These are phyloP conservation scores for Taiozyma sp. DNA, from an alignment of 1,139 yeast genomes.

Conservation along the genomic window DNA sequence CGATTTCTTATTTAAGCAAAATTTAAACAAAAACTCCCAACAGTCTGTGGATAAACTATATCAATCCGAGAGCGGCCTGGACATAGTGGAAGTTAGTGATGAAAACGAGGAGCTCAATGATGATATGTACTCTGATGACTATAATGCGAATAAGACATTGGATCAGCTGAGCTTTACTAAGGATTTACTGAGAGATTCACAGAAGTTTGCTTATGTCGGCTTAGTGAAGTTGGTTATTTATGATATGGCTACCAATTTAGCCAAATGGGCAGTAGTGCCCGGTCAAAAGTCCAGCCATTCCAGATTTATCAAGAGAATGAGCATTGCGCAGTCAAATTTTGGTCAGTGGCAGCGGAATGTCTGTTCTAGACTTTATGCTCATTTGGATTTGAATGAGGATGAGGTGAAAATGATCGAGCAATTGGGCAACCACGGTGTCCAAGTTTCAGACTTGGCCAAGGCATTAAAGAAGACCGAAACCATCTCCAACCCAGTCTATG, in stretches of 20 bases:
- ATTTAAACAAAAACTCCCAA: not conserved
- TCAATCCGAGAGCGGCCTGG: slow-evolving; percentile 9
- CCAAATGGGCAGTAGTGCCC: slow-evolving; percentile 51
- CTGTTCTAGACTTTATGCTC: slow-evolving; percentile 71
- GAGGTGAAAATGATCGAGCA: slow-evolving; percentile 89
- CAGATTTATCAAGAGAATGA: slow-evolving; percentile 53
- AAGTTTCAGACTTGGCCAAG: slow-evolving; percentile 63
- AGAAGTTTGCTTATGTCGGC: slow-evolving; percentile 90
- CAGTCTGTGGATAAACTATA: not conserved
- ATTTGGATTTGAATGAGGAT: slow-evolving; percentile 64
- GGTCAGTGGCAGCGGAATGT: slow-evolving; percentile 83
- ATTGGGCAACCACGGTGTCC: slow-evolving; percentile 78
- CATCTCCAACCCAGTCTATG: slow-evolving; percentile 37
- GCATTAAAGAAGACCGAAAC: slow-evolving; percentile 44
- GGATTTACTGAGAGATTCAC: slow-evolving; percentile 74
- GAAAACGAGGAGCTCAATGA: slow-evolving; percentile 26
- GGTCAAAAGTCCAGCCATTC: slow-evolving; percentile 34
- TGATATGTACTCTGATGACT: slow-evolving; percentile 29
- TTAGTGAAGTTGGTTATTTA: slow-evolving; percentile 70
- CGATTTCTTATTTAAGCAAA: slow-evolving; percentile 62
- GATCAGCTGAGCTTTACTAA: slow-evolving; percentile 78
- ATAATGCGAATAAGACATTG: slow-evolving; percentile 34
- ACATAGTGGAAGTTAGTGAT: slow-evolving; percentile 9
- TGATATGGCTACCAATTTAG: slow-evolving; percentile 78
- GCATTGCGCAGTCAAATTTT: slow-evolving; percentile 72